Conservation (phyloP, 805 yeast genomes). For the Saccharomycopsis schoenii region DNA sequence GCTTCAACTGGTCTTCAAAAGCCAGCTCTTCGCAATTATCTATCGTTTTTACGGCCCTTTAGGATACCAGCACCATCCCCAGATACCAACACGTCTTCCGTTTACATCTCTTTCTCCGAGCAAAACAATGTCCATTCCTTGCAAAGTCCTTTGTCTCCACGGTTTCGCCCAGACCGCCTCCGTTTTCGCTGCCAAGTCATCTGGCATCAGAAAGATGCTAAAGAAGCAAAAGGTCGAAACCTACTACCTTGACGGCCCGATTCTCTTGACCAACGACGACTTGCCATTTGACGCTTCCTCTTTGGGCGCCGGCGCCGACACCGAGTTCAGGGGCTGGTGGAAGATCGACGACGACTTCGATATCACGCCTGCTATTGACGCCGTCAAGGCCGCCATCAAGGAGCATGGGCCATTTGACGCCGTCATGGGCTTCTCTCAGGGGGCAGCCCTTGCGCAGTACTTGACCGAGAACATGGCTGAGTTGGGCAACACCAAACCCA, state of each 20-base stretch:
- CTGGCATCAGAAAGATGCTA: slow-evolving; percentile 76
- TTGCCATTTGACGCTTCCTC: slow-evolving; percentile 47
- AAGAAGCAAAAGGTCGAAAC: slow-evolving; percentile 53
- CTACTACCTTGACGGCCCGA: slow-evolving; percentile 74
- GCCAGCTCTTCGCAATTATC: no score
- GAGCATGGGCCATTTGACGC: slow-evolving; percentile 82
- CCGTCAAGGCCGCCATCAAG: slow-evolving; percentile 40
- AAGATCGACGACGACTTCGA: slow-evolving; percentile 34
- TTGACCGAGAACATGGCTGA: slow-evolving; percentile 50
- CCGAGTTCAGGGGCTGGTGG: slow-evolving; percentile 67
- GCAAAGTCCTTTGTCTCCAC: slow-evolving; percentile 72
- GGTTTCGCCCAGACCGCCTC: slow-evolving; percentile 85
- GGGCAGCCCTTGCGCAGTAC: slow-evolving; percentile 79
- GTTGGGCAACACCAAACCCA: slow-evolving; percentile 36
- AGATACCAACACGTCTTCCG: not conserved
- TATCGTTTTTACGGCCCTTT: no score
- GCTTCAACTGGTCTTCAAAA: no score
- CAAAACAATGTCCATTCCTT: slow-evolving; percentile 10
- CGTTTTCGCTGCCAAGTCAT: slow-evolving; percentile 77
- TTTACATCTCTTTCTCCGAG: not conserved
- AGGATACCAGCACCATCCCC: no score
- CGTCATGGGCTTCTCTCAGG: slow-evolving; percentile 86
- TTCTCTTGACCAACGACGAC: slow-evolving; percentile 53
- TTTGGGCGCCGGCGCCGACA: slow-evolving; percentile 27
- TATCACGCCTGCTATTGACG: slow-evolving; percentile 32